phyloP scores from a whole-genome alignment of 2,329 filamentous ascomycete genomes.

The Cladophialophora immunda region DNA sequence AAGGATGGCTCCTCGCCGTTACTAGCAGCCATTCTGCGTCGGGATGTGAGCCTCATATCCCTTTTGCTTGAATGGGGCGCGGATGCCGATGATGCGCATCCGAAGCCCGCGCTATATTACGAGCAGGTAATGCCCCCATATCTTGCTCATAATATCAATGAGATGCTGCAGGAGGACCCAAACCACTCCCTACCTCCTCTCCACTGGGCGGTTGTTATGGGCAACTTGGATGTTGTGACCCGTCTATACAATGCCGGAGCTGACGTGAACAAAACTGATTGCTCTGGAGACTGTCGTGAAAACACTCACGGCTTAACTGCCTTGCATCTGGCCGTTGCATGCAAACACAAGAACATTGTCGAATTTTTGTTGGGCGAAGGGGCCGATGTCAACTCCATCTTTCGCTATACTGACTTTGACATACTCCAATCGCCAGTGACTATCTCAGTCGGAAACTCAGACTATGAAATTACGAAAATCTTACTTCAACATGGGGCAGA shows the following conservation, averaged over 20 bases:
- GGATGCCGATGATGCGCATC: constrained; percentile 4
- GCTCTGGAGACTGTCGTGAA: fast-evolving
- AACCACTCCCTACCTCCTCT: background rate
- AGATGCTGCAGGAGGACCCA: too few species aligned
- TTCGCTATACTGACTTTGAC: background rate
- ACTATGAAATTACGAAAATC: constrained; percentile 7
- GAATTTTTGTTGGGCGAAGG: background rate
- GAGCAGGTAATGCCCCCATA: background rate
- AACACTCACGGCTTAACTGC: background rate
- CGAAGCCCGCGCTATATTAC: background rate
- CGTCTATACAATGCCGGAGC: constrained; percentile 6
- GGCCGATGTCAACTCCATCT: constrained; percentile 2
- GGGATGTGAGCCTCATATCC: constrained; percentile 6
- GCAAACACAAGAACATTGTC: background rate
- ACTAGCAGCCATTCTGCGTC: background rate
- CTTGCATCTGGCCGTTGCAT: background rate
- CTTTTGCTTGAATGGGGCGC: constrained; percentile 14
- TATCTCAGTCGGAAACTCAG: background rate
- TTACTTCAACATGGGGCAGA: constrained; percentile 9
- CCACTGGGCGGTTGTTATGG: background rate
- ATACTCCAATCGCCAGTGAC: background rate
- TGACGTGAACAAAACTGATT: constrained; percentile 1
- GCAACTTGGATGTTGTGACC: constrained; percentile 1
- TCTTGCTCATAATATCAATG: background rate
- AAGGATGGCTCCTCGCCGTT: background rate